phyloP scores from a whole-genome alignment of 192 early-diverging fungal species.

The Coemansia sp. region DNA sequence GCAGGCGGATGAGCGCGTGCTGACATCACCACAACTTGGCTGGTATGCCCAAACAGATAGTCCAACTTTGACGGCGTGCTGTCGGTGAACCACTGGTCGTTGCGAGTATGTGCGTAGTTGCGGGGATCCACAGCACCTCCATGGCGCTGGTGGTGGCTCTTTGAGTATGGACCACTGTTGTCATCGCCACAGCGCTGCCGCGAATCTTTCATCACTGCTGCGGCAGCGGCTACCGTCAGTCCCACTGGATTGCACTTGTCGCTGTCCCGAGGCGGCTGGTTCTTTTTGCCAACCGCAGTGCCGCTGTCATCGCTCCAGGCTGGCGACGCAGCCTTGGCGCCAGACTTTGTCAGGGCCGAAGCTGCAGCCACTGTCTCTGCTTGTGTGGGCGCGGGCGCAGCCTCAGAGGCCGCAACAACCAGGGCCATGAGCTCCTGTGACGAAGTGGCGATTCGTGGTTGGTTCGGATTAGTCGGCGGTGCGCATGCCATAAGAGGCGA shows the following conservation, averaged over 20 bases:
- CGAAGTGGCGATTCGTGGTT: slow-evolving; percentile 1
- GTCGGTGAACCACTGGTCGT: slow-evolving; percentile 48
- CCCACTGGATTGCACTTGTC: background rate
- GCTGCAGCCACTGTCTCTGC: background rate
- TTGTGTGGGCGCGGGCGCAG: slow-evolving; percentile 13
- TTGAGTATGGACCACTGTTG: background rate
- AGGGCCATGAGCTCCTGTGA: slow-evolving; percentile 41
- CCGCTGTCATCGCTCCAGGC: slow-evolving; percentile 15
- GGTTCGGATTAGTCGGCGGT: background rate
- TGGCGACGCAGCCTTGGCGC: slow-evolving; percentile 4
- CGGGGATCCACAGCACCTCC: background rate
- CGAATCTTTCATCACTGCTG: background rate
- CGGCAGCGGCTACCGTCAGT: background rate
- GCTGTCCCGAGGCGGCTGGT: background rate
- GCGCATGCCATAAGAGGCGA: slow-evolving; percentile 1
- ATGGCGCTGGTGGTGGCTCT: background rate
- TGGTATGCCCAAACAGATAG: slow-evolving; percentile 36
- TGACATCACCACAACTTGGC: slow-evolving; percentile 13
- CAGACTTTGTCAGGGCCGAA: background rate
- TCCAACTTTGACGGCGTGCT: slow-evolving; percentile 33
- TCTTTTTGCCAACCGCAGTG: background rate
- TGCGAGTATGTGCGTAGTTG: slow-evolving; percentile 41
- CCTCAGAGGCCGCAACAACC: slow-evolving; percentile 35
- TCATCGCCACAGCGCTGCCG: background rate
- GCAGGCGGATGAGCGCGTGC: slow-evolving; percentile 13